Evolutionary conservation across 495 filamentous ascomycete genomes (phyloP), one percentile per base, ranked within the genome.

Genomic region (Penicillium chermesinum): DNA sequence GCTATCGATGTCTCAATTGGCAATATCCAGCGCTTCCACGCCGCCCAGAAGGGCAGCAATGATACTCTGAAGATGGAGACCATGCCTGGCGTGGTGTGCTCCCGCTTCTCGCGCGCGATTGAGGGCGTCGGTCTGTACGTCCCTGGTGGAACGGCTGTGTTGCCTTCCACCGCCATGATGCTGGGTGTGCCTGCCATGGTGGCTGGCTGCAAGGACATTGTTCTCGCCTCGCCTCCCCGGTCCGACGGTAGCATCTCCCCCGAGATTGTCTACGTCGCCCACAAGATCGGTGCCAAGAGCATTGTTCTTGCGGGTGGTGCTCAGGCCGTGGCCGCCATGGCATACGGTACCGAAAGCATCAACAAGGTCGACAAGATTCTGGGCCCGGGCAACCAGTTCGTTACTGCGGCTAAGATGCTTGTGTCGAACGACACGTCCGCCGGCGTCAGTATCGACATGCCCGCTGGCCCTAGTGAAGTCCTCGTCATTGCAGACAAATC

Each of bases 301-400:
- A 97, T 98, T 55, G 90, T 97, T 7, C 80, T 97, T 12, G 93
- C 93, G 3, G 93, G 93, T 33, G 93, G 93, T 42, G 93, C 94
- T 0, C 93, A 98, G 71, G 93, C 93, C n/a, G 84, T 98, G 39
- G 80, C 82, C 2, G 82, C 81, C 19, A 83, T 86, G 79, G 82
- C 82, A 3, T 70, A 85, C 46, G 83, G 83, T n/a, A 85, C 83
- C 0, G 70, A 83, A 52, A 80, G 75, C 59, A 80, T 97, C 48
- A 88, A 71, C 62, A 98, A 98, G 72, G 94, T 97, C 14, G 93
- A 98, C 76, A 98, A 98, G 82, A 96, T 98, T 57, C 80, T 98
- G 3, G 93, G 93, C 1, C 93, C 93, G 2, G 93, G 93, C 33
- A 98, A 98, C 69, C 93, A 98, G 68, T 98, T 97, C 60, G 94